phyloP scores from a whole-genome alignment of 1,284 basidiomycete genomes.

The Pascua guehoae region DNA sequence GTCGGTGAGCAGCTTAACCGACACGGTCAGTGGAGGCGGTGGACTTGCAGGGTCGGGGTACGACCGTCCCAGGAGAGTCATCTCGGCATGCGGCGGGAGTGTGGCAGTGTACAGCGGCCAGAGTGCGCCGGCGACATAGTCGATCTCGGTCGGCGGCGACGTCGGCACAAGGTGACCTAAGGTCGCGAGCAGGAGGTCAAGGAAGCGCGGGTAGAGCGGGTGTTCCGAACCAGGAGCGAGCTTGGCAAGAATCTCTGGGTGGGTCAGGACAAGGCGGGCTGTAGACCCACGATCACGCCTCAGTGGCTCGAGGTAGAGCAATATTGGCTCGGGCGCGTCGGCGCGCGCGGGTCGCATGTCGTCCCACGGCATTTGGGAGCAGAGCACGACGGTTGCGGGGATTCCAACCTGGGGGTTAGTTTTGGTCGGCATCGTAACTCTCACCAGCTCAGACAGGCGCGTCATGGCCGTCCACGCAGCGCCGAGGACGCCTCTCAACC shows the following conservation, averaged over 20 bases:
- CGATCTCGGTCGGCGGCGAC: constrained; percentile 62
- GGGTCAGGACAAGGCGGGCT: constrained; percentile 31
- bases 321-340: constrained; percentile 70
- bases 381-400: constrained; percentile 60
- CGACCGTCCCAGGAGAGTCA: constrained; percentile 21
- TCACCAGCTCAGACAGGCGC: constrained; percentile 68
- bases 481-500: constrained; percentile 61
- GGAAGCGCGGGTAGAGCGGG: constrained; percentile 64
- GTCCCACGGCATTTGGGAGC: constrained; percentile 70
- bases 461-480: constrained; percentile 67
- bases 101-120: constrained; percentile 62
- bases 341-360: constrained; percentile 66
- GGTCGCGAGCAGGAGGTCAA: constrained; percentile 61
- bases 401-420: constrained; percentile 36
- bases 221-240: constrained; percentile 36
- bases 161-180: constrained; percentile 61
- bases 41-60: constrained; percentile 20
- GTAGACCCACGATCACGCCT: constrained; percentile 59
- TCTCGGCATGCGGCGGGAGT: constrained; percentile 38
- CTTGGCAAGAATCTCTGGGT: constrained; percentile 26
- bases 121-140: constrained; percentile 68
- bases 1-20: constrained; percentile 42
- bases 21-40: constrained; percentile 30
- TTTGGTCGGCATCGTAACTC: constrained; percentile 28
- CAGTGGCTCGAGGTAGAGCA: constrained; percentile 60